phyloP scores from a whole-genome alignment of 257 asterid species.

The Linderniella brevidens region DNA sequence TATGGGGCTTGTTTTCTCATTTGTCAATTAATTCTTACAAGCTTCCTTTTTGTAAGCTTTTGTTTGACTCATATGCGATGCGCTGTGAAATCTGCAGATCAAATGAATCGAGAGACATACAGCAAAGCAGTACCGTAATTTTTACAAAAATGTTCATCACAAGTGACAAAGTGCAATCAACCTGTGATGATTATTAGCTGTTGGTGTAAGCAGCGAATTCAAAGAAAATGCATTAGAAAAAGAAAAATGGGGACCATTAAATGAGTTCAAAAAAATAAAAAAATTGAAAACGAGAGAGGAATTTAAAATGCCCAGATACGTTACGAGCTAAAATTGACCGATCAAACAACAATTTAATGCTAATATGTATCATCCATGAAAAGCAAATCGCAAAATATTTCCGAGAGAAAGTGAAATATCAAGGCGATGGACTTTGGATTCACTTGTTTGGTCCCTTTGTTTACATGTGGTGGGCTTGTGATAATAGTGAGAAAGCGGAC shows the following conservation, averaged over 20 bases:
- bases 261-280: background rate
- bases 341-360: background rate
- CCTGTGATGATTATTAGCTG: conserved; percentile 55
- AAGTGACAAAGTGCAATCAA: conserved; percentile 33
- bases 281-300: background rate
- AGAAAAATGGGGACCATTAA: conserved; percentile 16
- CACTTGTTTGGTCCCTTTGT: too few species aligned
- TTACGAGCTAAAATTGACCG: background rate
- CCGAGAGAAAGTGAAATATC: too few species aligned
- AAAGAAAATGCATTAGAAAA: conserved; percentile 1
- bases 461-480: too few species aligned
- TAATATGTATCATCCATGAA: too few species aligned
- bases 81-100: conserved; percentile 1
- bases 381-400: too few species aligned
- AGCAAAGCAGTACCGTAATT: background rate
- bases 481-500: too few species aligned
- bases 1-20: too few species aligned
- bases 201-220: conserved; percentile 25
- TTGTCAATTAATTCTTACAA: too few species aligned
- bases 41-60: conserved; percentile 2
- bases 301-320: background rate
- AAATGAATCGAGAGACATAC: background rate
- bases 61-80: conserved; percentile 19
- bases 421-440: too few species aligned
- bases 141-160: too few species aligned